These are phyloP conservation scores for Exophiala aquamarina DNA, from an alignment of 2,329 filamentous ascomycete genomes.

Conservation along the genomic window DNA sequence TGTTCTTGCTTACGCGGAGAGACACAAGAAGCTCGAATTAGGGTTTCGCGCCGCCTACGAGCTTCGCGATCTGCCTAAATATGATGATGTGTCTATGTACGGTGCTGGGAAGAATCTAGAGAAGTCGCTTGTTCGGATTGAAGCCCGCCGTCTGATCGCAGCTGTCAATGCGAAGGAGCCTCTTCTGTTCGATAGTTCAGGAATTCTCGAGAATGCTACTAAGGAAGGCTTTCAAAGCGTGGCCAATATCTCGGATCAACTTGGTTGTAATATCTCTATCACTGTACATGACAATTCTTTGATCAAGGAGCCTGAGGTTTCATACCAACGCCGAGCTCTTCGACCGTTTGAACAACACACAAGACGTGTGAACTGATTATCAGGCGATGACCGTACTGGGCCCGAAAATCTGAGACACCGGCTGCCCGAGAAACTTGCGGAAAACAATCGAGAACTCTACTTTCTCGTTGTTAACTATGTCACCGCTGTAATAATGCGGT, in stretches of 20 bases:
- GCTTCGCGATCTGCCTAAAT: constrained; percentile 2
- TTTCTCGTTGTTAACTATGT: too few relatives aligned
- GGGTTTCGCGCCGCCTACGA: neutral
- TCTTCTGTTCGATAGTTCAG: constrained; percentile 1
- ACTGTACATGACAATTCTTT: constrained; percentile 4
- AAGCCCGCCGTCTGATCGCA: constrained; percentile 1
- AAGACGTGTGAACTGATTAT: too few relatives aligned
- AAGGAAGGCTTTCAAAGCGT: neutral
- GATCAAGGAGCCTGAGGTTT: too few relatives aligned
- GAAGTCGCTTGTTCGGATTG: constrained; percentile 1
- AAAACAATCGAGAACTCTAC: too few relatives aligned
- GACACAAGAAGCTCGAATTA: neutral
- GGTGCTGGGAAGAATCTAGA: constrained; percentile 1
- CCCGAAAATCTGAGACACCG: too few relatives aligned
- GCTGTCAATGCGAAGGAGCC: neutral
- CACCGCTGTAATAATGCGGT: too few relatives aligned
- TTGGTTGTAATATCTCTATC: constrained; percentile 3
- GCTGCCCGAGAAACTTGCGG: constrained; percentile 2
- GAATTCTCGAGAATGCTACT: neutral
- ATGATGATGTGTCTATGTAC: constrained; percentile 1
- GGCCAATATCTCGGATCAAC: constrained; percentile 3
- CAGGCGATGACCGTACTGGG: too few relatives aligned
- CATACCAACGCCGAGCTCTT: too few relatives aligned
- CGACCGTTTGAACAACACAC: too few relatives aligned
- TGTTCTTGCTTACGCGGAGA: neutral